phyloP scores from a whole-genome alignment of 164 flowering plant species.

The Tetracentron sinense region DNA sequence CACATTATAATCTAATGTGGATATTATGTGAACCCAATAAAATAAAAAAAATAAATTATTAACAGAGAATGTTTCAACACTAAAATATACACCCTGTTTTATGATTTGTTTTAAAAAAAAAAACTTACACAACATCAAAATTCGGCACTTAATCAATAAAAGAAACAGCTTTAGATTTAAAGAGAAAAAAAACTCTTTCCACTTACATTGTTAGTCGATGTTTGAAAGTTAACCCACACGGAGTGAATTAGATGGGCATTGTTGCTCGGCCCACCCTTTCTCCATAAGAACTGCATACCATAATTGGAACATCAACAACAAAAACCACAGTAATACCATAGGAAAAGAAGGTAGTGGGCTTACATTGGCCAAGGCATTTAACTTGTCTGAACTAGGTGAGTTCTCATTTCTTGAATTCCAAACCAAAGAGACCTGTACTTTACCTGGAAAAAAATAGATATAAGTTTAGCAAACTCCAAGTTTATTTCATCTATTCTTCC shows the following conservation, averaged over 20 bases:
- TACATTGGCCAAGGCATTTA: constrained; percentile 72
- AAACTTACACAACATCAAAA: too few relatives aligned
- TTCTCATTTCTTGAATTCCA: constrained; percentile 93
- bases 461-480: neutral
- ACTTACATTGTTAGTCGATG: constrained; percentile 82
- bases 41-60: too few relatives aligned
- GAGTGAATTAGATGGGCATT: constrained; percentile 67
- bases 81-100: too few relatives aligned
- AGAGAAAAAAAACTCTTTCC: neutral
- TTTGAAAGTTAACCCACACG: constrained; percentile 97
- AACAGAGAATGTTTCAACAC: too few relatives aligned
- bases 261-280: constrained; percentile 66
- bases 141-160: too few relatives aligned
- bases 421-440: constrained; percentile 85
- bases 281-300: constrained; percentile 74
- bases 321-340: neutral
- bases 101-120: too few relatives aligned
- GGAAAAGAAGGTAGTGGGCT: constrained; percentile 13
- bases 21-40: too few relatives aligned
- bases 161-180: neutral
- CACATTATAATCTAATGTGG: too few relatives aligned
- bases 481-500: neutral
- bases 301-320: neutral
- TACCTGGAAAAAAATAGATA: constrained; percentile 50
- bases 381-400: constrained; percentile 54